Conservation (phyloP, 352 stramenopile species). For the Globisporangium paroecandrum region DNA sequence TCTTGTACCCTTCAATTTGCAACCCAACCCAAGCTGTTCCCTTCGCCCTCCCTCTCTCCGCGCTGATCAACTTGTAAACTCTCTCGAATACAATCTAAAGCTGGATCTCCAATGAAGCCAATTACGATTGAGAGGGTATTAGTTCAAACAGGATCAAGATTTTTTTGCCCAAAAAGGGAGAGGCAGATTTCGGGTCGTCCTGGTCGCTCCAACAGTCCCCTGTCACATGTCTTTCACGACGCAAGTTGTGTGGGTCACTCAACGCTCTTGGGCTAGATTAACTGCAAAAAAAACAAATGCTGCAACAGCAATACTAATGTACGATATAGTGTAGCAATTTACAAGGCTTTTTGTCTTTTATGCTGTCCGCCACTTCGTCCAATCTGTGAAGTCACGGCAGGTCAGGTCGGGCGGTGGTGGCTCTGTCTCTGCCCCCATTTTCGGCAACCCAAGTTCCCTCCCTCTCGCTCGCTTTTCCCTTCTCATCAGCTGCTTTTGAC, state of each 20-base stretch:
- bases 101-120: neutral
- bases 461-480: neutral
- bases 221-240: neutral
- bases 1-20: slow-evolving; percentile 1
- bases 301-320: too few species aligned
- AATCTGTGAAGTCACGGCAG: neutral
- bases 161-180: neutral
- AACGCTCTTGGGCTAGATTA: too few species aligned
- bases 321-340: too few species aligned
- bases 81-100: neutral
- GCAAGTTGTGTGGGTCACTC: too few species aligned
- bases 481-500: slow-evolving; percentile 2
- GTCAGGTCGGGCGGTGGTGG: neutral
- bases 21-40: neutral
- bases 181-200: too few species aligned
- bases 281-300: too few species aligned
- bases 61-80: neutral
- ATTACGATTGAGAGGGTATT: neutral
- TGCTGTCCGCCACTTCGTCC: too few species aligned
- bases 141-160: neutral
- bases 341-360: too few species aligned
- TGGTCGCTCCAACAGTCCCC: neutral
- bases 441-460: neutral
- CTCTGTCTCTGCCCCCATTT: neutral
- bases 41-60: neutral